These are phyloP conservation scores for Nicotiana paniculata DNA, from an alignment of 257 asterid genomes.

Conservation along the genomic window DNA sequence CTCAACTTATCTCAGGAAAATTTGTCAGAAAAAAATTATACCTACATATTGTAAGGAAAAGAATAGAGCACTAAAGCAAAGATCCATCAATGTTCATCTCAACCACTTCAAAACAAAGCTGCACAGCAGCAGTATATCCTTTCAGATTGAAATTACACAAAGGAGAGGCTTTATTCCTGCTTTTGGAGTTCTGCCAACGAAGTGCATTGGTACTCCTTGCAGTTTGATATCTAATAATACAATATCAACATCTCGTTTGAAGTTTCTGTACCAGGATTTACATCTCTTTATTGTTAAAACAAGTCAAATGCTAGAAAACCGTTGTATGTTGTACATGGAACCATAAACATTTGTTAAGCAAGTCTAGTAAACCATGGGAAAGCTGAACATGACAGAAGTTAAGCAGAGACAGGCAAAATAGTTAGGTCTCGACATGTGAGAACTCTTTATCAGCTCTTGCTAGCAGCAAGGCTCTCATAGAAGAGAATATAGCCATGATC, in stretches of 20 bases:
- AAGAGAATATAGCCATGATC: conserved; percentile 84
- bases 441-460: background rate
- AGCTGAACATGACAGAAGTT: background rate
- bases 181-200: background rate
- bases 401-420: background rate
- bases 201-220: background rate
- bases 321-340: background rate
- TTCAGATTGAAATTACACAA: conserved; percentile 3
- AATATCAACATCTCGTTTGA: background rate
- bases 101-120: background rate
- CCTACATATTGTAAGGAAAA: background rate
- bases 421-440: background rate
- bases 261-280: conserved; percentile 13
- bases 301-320: background rate
- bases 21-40: background rate
- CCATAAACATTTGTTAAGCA: background rate
- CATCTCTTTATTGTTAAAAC: conserved; percentile 17
- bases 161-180: conserved; percentile 2
- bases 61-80: background rate
- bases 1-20: background rate
- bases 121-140: background rate
- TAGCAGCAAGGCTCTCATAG: conserved; percentile 40
- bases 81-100: background rate
- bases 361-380: background rate
- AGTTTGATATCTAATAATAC: background rate